These are phyloP conservation scores for Narthecium ossifragum DNA, from an alignment of 106 monocot species.

Conservation along the genomic window DNA sequence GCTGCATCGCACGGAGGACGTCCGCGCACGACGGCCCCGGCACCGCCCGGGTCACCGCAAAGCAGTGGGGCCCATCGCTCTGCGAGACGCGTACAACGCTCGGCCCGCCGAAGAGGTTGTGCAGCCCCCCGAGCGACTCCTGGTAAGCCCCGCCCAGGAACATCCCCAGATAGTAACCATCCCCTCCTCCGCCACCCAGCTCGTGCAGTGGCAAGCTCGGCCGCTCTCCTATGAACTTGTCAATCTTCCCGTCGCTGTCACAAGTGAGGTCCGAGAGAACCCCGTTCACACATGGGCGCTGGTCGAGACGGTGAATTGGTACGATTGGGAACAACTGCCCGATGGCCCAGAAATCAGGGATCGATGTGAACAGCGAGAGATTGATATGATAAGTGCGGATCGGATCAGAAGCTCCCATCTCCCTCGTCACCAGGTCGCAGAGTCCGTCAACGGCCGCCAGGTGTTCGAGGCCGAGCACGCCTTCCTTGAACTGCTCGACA, in stretches of 20 bases:
- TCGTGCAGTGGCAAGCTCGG: slow-evolving; percentile 74
- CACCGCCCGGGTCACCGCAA: slow-evolving; percentile 71
- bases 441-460: slow-evolving; percentile 77
- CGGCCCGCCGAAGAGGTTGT: slow-evolving; percentile 95
- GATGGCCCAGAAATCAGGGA: slow-evolving; percentile 95
- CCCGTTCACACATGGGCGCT: slow-evolving; percentile 54
- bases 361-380: slow-evolving; percentile 81
- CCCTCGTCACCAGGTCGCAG: slow-evolving; percentile 61
- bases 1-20: slow-evolving; percentile 83
- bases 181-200: slow-evolving; percentile 11
- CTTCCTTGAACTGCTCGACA: slow-evolving; percentile 80
- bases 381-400: slow-evolving; percentile 71
- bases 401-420: slow-evolving; percentile 23
- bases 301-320: slow-evolving; percentile 82
- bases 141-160: slow-evolving; percentile 98
- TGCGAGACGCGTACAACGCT: slow-evolving; percentile 89
- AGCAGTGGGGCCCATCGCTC: slow-evolving; percentile 78
- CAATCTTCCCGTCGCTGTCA: slow-evolving; percentile 90
- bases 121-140: slow-evolving; percentile 92
- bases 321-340: slow-evolving; percentile 88
- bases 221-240: slow-evolving; percentile 64
- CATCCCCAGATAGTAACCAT: slow-evolving; percentile 90
- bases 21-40: slow-evolving; percentile 79
- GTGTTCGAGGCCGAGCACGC: slow-evolving; percentile 71
- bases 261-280: slow-evolving; percentile 83